phyloP scores from a whole-genome alignment of 495 filamentous ascomycete genomes.

The Emericellopsis terricola region DNA sequence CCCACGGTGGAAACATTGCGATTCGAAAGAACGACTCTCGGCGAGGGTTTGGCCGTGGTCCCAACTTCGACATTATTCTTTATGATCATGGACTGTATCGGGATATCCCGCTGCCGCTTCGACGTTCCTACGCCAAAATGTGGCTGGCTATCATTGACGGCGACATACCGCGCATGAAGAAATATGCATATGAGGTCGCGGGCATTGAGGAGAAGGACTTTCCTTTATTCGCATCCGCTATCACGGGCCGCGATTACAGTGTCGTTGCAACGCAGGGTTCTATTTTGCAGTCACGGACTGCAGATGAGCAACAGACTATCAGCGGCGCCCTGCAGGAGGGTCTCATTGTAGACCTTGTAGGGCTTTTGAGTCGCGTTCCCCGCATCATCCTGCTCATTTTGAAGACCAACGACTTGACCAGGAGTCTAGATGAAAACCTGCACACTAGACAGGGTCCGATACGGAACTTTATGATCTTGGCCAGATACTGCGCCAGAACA shows the following conservation, averaged over 20 bases:
- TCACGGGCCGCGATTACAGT: slow-evolving; percentile 83
- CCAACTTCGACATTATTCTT: slow-evolving; percentile 92
- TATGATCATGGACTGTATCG: slow-evolving; percentile 97
- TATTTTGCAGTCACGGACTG: slow-evolving; percentile 39
- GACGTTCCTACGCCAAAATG: slow-evolving; percentile 84
- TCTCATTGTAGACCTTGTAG: slow-evolving; percentile 71
- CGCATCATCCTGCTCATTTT: slow-evolving; percentile 85
- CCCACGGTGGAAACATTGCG: slow-evolving; percentile 93
- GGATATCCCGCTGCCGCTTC: slow-evolving; percentile 62
- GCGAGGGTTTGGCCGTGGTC: slow-evolving; percentile 18
- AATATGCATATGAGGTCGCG: slow-evolving; percentile 75
- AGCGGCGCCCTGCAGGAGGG: slow-evolving; percentile 70
- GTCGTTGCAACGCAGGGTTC: slow-evolving; percentile 44
- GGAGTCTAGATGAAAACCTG: slow-evolving; percentile 84
- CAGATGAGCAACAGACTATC: slow-evolving; percentile 65
- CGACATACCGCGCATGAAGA: slow-evolving; percentile 66
- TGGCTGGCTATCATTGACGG: slow-evolving; percentile 92
- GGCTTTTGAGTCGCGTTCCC: slow-evolving; percentile 76
- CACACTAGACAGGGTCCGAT: slow-evolving; percentile 79
- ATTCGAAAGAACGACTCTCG: slow-evolving; percentile 53
- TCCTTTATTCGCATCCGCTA: slow-evolving; percentile 85
- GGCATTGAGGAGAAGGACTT: slow-evolving; percentile 86
- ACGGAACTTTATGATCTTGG: slow-evolving; percentile 83
- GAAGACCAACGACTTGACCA: slow-evolving; percentile 95
- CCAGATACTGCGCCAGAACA: slow-evolving; percentile 74